Conservation (phyloP, 495 filamentous ascomycete genomes). For the Xylaria scruposa region DNA sequence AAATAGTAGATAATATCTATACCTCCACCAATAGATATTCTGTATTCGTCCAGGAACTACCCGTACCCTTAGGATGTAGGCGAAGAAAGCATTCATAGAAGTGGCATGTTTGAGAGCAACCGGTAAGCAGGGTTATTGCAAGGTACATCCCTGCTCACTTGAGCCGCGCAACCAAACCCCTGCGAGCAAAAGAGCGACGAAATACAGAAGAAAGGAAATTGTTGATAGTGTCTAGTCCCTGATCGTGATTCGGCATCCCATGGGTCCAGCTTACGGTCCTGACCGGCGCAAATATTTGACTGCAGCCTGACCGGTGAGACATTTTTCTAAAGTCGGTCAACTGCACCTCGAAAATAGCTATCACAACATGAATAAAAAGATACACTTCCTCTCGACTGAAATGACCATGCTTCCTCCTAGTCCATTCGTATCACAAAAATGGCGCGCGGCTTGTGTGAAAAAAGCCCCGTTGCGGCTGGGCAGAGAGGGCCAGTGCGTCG, state of each 20-base stretch:
- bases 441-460: slow-evolving; percentile 15
- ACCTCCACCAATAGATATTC: slow-evolving; percentile 13
- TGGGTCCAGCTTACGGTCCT: slow-evolving; percentile 22
- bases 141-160: slow-evolving; percentile 22
- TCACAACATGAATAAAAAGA: slow-evolving; percentile 20
- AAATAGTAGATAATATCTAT: neutral
- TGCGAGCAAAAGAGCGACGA: neutral
- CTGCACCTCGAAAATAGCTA: slow-evolving; percentile 17
- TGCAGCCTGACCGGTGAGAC: slow-evolving; percentile 28
- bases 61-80: slow-evolving; percentile 23
- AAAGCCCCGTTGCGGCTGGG: slow-evolving; percentile 10
- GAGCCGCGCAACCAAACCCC: slow-evolving; percentile 23
- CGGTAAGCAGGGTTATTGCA: slow-evolving; percentile 29
- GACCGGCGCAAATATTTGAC: slow-evolving; percentile 28
- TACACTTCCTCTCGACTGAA: neutral
- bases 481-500: slow-evolving; percentile 27
- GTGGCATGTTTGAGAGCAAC: slow-evolving; percentile 21
- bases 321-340: slow-evolving; percentile 24
- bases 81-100: slow-evolving; percentile 5
- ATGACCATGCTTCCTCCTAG: neutral
- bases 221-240: slow-evolving; percentile 18
- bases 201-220: slow-evolving; percentile 19
- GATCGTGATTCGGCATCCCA: slow-evolving; percentile 23
- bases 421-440: slow-evolving; percentile 14
- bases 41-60: slow-evolving; percentile 3